Evolutionary conservation across 768 basidiomycete species (phyloP), one percentile per base, ranked within the genome.

Genomic region (Macrolepiota dolichaula): DNA sequence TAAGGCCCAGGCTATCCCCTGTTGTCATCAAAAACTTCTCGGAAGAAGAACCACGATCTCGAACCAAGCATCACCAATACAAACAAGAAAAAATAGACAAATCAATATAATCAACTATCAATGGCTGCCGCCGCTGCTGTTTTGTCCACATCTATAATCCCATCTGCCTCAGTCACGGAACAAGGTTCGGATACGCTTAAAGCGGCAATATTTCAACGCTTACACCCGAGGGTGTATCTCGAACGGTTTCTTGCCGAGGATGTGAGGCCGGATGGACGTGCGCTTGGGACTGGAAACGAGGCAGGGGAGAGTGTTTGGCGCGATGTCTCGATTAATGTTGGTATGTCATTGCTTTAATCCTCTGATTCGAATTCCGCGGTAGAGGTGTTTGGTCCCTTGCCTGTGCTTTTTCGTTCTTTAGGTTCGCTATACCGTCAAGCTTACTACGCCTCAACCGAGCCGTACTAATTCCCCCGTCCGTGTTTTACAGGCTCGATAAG

Each of bases 221-320:
- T 99, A 0, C 94, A 98, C 67, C 96, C 97, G 1, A 83, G 84
- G 35, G 82, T 86, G 4, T 98, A 98, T 71, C 85, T 98, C 50
- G 88, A 93, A 66, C 83, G 90, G 6, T 98, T 97, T 68, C 75
- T 98, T 17, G 77, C 82, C 1, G 88, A 96, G 69, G 78, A 85
- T 7, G 79, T 90, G 59, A 75, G 97, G 57, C 92, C 95, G 0
- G 95, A 98, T 70, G 94, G 94, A 11, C 81, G 97, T 29, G 77
- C 79, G n/a, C 72, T 85, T 6, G 59, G 59, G 13, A 37, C 22
- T 37, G 36, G 17, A 0, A 35, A n/a, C 11, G 32, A 49, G 9
- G 32, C 22, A 36, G 36, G 25, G 44, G 37, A 25, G 12, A 74
- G 72, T 25, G 85, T 76, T 11, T 96, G 89, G 86, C 78, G 96